Evolutionary conservation across 2,329 filamentous ascomycete species (phyloP), one percentile per base, ranked within the genome.

Genomic region (Apiospora marii): DNA sequence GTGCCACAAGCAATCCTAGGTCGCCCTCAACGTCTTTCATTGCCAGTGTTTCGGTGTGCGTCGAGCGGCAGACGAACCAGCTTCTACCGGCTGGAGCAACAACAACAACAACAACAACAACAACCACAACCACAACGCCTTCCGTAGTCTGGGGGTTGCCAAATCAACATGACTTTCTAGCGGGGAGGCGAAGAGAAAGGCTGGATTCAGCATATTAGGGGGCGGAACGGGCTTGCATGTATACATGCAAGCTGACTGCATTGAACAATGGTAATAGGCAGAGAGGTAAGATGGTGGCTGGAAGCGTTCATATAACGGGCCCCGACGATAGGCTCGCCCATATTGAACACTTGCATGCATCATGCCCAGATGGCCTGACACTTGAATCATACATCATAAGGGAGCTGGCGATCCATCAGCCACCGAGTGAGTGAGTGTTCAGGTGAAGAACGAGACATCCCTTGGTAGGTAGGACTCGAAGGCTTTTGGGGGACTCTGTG

Each of bases 191-290:
- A 34, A 30, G 22, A 34, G 53, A 30, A 37, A 34, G 53, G 30
- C 53, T 61, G 53, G 53, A 37, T 7, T 27, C 19, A 30, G 53
- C 53, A 61, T 30, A 19, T 61, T 30, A 34, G 53, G 53, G 12
- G 24, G 49, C 49, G 24, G 51, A 24, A 13, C 43, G 43, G 46
- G 46, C 14, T 58, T 58, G 53, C 53, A 61, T 61, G 34, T 30
- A 30, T 61, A 27, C 53, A 61, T 61, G 53, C 53, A 58, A 30
- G 53, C 53, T 37, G 53, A 37, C 53, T 37, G 30, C 53, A 37
- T 30, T 22, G 30, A 22, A 4, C 13, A 61, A 53, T 22, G 34
- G 19, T 61, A 16, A 37, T 61, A 37, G 53, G 16, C 30, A 61
- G 53, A 61, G 7, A 3, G 53, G 3, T n/a, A 19, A 13, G 7